Evolutionary conservation across 2,329 filamentous ascomycete species (phyloP).

Genomic region (Curvularia eragrostidis): DNA sequence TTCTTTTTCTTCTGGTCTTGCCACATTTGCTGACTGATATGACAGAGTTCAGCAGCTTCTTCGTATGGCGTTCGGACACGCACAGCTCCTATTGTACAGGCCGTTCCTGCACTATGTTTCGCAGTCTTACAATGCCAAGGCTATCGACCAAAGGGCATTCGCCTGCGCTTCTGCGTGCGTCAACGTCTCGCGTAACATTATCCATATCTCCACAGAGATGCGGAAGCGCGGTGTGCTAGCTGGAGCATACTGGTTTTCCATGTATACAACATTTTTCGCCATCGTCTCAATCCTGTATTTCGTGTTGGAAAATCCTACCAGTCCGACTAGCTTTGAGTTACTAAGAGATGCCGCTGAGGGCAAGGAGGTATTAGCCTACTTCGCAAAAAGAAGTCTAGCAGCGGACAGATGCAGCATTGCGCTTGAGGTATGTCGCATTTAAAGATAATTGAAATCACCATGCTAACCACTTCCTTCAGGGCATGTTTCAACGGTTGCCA

Average conservation of each 20-base stretch:
- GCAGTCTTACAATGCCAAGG: slow-evolving; percentile 57
- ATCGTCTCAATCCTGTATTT: slow-evolving; percentile 82
- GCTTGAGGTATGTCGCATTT: slow-evolving; percentile 67
- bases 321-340: slow-evolving; percentile 76
- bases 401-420: slow-evolving; percentile 84
- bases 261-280: slow-evolving; percentile 84
- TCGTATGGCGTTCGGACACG: slow-evolving; percentile 80
- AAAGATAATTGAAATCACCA: background rate
- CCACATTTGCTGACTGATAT: background rate
- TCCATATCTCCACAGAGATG: slow-evolving; percentile 81
- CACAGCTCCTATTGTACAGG: slow-evolving; percentile 81
- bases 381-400: slow-evolving; percentile 84
- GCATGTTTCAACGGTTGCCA: slow-evolving; percentile 83
- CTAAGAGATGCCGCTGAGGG: slow-evolving; percentile 85
- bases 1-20: background rate
- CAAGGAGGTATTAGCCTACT: slow-evolving; percentile 77
- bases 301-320: slow-evolving; percentile 79
- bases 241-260: slow-evolving; percentile 85
- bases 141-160: slow-evolving; percentile 77
- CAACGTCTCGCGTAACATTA: slow-evolving; percentile 73
- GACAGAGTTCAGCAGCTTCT: slow-evolving; percentile 72
- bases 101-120: slow-evolving; percentile 86
- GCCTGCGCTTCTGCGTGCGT: slow-evolving; percentile 74
- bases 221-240: slow-evolving; percentile 76
- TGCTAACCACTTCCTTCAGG: slow-evolving; percentile 55